These are phyloP conservation scores for Ogataea glucozyma DNA, from an alignment of 805 yeast genomes.

Conservation along the genomic window DNA sequence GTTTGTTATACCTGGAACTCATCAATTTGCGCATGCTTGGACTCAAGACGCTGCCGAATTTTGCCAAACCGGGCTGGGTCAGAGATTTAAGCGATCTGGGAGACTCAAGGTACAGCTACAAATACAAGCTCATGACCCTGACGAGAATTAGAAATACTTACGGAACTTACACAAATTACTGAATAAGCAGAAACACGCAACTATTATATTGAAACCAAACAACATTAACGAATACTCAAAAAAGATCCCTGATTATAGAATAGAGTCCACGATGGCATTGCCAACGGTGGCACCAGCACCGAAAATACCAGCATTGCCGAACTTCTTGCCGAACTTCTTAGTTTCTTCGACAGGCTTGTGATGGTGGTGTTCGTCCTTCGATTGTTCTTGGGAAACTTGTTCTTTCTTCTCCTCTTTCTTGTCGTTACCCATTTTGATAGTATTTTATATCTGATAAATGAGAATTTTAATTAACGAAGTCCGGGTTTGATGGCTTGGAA, in stretches of 20 bases:
- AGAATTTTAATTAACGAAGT: background rate
- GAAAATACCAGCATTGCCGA: conserved; percentile 90
- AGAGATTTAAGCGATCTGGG: conserved; percentile 64
- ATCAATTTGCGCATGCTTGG: conserved; percentile 57
- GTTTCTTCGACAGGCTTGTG: conserved; percentile 32
- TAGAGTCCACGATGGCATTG: conserved; percentile 72
- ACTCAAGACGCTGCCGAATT: conserved; percentile 48
- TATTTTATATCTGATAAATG: background rate
- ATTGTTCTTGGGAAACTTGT: conserved; percentile 21
- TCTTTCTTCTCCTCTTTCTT: conserved; percentile 19
- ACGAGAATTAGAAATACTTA: conserved; percentile 65
- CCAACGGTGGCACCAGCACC: conserved; percentile 98
- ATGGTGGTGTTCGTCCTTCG: conserved; percentile 25
- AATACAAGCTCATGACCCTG: conserved; percentile 47
- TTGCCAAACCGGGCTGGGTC: conserved; percentile 53
- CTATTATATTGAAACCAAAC: conserved; percentile 3
- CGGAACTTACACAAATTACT: conserved; percentile 7
- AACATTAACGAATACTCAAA: background rate
- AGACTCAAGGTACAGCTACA: conserved; percentile 38
- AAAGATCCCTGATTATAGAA: conserved; percentile 38
- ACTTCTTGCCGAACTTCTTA: conserved; percentile 70
- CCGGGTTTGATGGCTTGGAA: no score
- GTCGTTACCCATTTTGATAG: conserved; percentile 20
- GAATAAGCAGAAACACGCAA: no score
- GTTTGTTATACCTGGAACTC: conserved; percentile 67